Base-by-base conservation (phyloP, 208 protist species). In the Naegleria lovaniensis region DNA sequence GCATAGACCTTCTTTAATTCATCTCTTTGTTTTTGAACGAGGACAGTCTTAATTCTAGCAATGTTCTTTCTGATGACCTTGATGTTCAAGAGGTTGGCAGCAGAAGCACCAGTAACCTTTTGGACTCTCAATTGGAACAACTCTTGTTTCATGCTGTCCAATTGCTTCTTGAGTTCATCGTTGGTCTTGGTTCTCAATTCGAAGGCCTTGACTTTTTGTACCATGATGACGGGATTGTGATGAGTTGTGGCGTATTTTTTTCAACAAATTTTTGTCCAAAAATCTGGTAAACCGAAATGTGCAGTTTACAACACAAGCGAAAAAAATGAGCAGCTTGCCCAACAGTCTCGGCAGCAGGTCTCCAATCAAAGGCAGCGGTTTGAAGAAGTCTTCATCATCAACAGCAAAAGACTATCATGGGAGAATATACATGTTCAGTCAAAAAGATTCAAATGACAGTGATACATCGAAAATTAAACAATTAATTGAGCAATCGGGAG, bases 121-220 rank as follows among this genome's bases (percentile, higher is more conserved):
- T 96, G 96, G 13, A 99, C 97, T 92, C 97, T 96, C 84, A 99
- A 96, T 93, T 97, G 92, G n/a, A 96, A 96, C 84, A 99, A 97
- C 96, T 99, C 98, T 92, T 97, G 98, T 96, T 99, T 99, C 92
- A 97, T 96, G 91, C 98, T 96, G 16, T 96, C 95, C 79, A 99
- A 97, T 96, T 99, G 96, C 94, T 97, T 97, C 90, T 97, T 55
- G 89, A 99, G 96, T 40, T 99, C 98, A 83, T 98, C 97, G 95
- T 98, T 99, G 94, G 90, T 95, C 96, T 98, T 98, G 58, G 94
- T 95, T 90, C 98, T 96, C 86, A 99, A 95, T 90, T 96, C 95
- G 90, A 94, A 92, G 22, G 95, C 94, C 93, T 96, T 97, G 75
- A 97, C 91, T 91, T 92, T 85, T 85, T 85, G 38, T 7, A 85